These are phyloP conservation scores for Picocystis sp. DNA, from an alignment of 163 green algal genomes.

Conservation along the genomic window DNA sequence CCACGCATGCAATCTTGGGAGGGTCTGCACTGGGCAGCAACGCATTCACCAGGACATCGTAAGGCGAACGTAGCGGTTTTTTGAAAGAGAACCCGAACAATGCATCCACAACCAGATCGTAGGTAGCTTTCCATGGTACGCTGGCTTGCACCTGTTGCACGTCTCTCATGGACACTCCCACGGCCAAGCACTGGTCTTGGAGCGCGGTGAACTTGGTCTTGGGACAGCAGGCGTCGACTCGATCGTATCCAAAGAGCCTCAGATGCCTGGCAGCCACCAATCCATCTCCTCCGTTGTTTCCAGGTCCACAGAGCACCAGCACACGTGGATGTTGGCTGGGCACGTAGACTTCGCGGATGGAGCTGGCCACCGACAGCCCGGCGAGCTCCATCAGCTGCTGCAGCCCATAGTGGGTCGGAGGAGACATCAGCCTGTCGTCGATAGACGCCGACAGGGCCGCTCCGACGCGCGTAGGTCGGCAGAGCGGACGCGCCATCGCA, in stretches of 20 bases:
- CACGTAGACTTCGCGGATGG: conserved; percentile 27
- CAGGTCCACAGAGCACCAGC: conserved; percentile 72
- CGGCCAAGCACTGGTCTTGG: conserved; percentile 33
- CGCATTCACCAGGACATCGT: conserved; percentile 45
- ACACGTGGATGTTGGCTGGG: conserved; percentile 28
- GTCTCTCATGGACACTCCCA: not conserved
- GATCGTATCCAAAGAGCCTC: conserved; percentile 67
- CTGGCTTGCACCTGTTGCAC: conserved; percentile 22
- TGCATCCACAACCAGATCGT: conserved; percentile 76
- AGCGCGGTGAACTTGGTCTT: conserved; percentile 68
- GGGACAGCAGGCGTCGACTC: conserved; percentile 59
- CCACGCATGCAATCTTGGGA: conserved; percentile 58
- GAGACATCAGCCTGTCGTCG: conserved; percentile 82
- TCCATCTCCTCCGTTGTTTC: conserved; percentile 97
- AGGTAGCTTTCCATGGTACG: conserved; percentile 4
- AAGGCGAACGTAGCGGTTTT: conserved; percentile 66
- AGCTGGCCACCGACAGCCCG: conserved; percentile 52
- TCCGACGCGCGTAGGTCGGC: too few species aligned
- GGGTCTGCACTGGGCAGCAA: conserved; percentile 20
- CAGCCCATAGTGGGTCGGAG: conserved; percentile 70
- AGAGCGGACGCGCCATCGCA: too few species aligned
- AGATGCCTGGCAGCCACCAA: conserved; percentile 76
- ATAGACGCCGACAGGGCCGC: conserved; percentile 18
- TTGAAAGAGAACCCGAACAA: conserved; percentile 97
- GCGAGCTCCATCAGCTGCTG: conserved; percentile 88